Evolutionary conservation across 768 basidiomycete genomes (phyloP), one percentile per base, ranked within the genome.

Genomic region (Rhodotorula kratochvilovae): DNA sequence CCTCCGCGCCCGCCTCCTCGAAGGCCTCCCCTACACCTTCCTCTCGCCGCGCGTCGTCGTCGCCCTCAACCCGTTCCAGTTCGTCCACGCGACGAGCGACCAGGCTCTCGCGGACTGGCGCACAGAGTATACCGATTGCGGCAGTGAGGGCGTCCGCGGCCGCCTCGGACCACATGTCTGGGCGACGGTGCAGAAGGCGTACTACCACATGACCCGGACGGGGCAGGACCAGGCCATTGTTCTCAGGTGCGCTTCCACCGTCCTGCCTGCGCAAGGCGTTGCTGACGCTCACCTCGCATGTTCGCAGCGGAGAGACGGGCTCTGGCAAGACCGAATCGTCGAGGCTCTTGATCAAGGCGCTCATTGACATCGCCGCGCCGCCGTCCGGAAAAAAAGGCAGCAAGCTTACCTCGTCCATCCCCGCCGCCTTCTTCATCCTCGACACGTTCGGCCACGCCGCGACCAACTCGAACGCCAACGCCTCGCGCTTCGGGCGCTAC

Each of bases 401-500:
- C 35, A 77, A 77, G 81, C 87, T 98, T 70, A 87, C 86, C 2
- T 82, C 81, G 58, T 92, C 95, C 80, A 85, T 98, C 50, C 93
- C 93, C 48, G 90, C 93, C 29, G 89, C 92, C 33, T 91, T 96
- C 83, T 97, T 92, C 80, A 91, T 97, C 70, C 88, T 97, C 72
- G 93, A 98, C 80, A 84, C 91, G 1, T 98, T 98, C 79, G 95
- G 95, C 25, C 90, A 90, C 76, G 91, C 94, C 29, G 74, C 79
- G 27, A 92, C 92, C 2, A 86, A 92, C 66, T 89, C 91, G 82
- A 96, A 97, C 78, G 86, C 91, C 58, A 96, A 96, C 78, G 94
- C 95, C 23, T 97, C 96, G 42, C 89, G 92, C 59, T 96, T 95
- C 79, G 96, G 95, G 66, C 93, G 95, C 80, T 99, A 99, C 80